Evolutionary conservation across 2,329 filamentous ascomycete genomes (phyloP).

Genomic region (Hirsutella rhossiliensis): DNA sequence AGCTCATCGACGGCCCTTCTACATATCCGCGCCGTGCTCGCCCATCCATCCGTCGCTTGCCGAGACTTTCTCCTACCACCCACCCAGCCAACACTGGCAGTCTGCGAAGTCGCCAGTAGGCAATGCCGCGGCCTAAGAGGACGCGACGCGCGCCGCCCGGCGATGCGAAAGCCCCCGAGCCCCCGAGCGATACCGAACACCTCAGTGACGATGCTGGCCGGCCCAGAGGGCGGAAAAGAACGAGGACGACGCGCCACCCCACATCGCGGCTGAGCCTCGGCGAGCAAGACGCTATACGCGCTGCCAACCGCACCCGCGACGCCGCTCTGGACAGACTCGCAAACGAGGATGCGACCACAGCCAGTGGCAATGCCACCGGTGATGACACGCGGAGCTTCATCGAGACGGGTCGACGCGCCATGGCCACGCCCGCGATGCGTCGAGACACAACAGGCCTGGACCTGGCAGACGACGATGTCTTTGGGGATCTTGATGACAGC

Average conservation of each 20-base stretch:
- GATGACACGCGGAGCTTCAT: constrained; percentile 19
- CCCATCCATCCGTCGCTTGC: too few relatives aligned
- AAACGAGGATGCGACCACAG: constrained; percentile 20
- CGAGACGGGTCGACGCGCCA: constrained; percentile 24
- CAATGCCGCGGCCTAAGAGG: constrained; percentile 8
- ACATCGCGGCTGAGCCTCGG: constrained; percentile 7
- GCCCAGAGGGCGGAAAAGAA: constrained; percentile 9
- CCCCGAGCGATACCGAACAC: constrained; percentile 1
- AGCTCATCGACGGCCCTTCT: too few relatives aligned
- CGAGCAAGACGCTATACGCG: constrained; percentile 14
- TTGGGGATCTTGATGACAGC: constrained; percentile 31
- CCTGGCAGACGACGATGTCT: constrained; percentile 33
- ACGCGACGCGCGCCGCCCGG: constrained; percentile 4
- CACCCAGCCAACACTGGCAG: too few relatives aligned
- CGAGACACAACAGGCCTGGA: constrained; percentile 36
- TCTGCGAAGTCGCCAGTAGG: not conserved
- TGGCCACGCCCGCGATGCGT: constrained; percentile 20
- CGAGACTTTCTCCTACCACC: too few relatives aligned
- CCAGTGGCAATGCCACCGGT: constrained; percentile 11
- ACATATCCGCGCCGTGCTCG: too few relatives aligned
- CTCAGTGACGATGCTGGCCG: constrained; percentile 14
- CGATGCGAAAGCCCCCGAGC: not conserved
- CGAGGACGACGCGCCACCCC: constrained; percentile 7
- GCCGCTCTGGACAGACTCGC: constrained; percentile 23
- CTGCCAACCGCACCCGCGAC: constrained; percentile 19